Base-by-base conservation (phyloP, 139 green algal species). In the Tetradesmus obliquus region DNA sequence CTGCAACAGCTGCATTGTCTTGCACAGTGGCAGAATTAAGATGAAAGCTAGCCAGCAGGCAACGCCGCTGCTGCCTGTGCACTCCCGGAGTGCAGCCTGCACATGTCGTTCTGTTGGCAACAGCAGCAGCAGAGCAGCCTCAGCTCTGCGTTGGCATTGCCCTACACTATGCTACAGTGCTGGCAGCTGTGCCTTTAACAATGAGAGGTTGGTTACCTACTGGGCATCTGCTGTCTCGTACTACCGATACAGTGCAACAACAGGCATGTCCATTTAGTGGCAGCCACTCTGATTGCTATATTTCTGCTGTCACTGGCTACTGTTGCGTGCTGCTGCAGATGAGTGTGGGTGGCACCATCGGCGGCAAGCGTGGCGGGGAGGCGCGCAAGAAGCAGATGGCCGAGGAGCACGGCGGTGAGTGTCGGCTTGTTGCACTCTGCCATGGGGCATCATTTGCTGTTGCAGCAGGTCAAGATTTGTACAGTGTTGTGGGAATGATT, bases 331-430 rank as follows among this genome's bases (percentile, higher is more conserved):
- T 82, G 74, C 74, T 20, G 51, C 79, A 89, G 62, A 89, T 89
- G 84, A 89, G 84, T 81, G 84, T 89, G 60, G 84, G 84, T 66
- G 84, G 84, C 84, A 89, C 84, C 12, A 89, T 89, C 62, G 84
- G 84, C 81, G 84, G 84, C 84, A 74, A 69, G 51, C 84, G 84
- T 9, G 84, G 84, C 66, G 84, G 84, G 5, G 84, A 89, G 55
- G 84, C 84, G 1, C 84, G 84, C 84, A 89, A 89, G 84, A 9
- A 89, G 84, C 84, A 89, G 62, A 89, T 89, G 84, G 84, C 84
- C 8, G 84, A 89, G 12, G 84, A 89, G 32, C 84, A 89, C 79
- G 84, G 84, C 19, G 84, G 84, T 76, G 66, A 76, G 66, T 76
- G 66, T 4, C 12, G 15, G 17, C 15, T 45, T 45, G 32, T 45